Conservation (phyloP, 129 eudicot species). For the Escallonia rubra region DNA sequence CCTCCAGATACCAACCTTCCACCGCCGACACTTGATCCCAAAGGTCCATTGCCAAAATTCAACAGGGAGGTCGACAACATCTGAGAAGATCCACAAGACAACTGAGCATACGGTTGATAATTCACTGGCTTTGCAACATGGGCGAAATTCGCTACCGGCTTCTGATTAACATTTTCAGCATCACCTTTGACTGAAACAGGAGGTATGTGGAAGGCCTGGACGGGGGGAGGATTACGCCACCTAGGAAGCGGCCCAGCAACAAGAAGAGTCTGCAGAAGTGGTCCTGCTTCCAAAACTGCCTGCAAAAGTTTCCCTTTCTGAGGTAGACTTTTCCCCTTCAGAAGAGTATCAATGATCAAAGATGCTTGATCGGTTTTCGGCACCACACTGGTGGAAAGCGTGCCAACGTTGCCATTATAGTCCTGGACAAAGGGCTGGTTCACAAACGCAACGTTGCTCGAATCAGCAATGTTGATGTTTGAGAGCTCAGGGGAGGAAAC, state of each 20-base stretch:
- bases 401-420: background rate
- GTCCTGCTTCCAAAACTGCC: conserved; percentile 57
- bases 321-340: conserved; percentile 56
- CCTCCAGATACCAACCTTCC: conserved; percentile 20
- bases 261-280: conserved; percentile 52
- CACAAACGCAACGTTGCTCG: conserved; percentile 4
- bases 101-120: conserved; percentile 19
- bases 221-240: conserved; percentile 55
- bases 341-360: conserved; percentile 44
- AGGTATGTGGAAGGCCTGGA: conserved; percentile 36
- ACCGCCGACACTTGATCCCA: too few relatives aligned
- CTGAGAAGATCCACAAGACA: conserved; percentile 33
- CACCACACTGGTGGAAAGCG: background rate
- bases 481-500: conserved; percentile 56
- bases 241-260: conserved; percentile 44
- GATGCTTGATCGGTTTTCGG: conserved; percentile 25
- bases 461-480: conserved; percentile 28
- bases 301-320: conserved; percentile 48
- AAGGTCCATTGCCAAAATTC: conserved; percentile 25
- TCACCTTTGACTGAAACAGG: conserved; percentile 27
- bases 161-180: conserved; percentile 3
- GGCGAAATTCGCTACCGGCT: conserved; percentile 9
- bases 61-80: conserved; percentile 22
- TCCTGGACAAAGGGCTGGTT: conserved; percentile 26
- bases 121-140: conserved; percentile 12